These are phyloP conservation scores for Cladosporium oxysporum DNA, from an alignment of 2,329 filamentous ascomycete genomes.

Conservation along the genomic window DNA sequence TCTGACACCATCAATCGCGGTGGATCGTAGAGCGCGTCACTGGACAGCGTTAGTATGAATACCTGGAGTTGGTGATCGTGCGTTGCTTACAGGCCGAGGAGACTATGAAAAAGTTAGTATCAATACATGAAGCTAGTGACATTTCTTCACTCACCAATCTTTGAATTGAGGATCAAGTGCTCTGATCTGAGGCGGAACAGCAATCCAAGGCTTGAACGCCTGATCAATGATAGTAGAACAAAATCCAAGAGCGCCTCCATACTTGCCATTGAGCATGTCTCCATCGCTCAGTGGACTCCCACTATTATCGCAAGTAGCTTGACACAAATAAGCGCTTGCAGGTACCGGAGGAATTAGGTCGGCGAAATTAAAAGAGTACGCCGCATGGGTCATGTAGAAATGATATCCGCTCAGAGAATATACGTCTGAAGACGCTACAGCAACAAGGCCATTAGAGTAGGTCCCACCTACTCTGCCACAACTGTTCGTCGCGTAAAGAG, in stretches of 20 bases:
- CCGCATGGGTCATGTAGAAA: constrained; percentile 9
- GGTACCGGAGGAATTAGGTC: constrained; percentile 3
- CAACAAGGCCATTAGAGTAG: constrained; percentile 20
- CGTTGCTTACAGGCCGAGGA: not conserved
- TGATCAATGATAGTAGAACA: constrained; percentile 17
- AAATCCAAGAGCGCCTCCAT: constrained; percentile 9
- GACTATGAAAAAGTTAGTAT: not conserved
- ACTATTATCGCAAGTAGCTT: constrained; percentile 9
- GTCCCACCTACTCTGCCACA: constrained; percentile 26
- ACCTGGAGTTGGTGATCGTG: not conserved
- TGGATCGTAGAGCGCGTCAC: constrained; percentile 24
- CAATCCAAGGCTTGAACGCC: constrained; percentile 22
- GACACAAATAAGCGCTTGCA: constrained; percentile 12
- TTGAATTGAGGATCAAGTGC: constrained; percentile 23
- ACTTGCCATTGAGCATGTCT: constrained; percentile 6
- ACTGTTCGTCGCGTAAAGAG: constrained; percentile 28
- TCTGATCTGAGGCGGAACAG: constrained; percentile 24
- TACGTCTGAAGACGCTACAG: constrained; percentile 14
- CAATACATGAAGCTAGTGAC: not conserved
- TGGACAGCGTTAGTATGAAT: not conserved
- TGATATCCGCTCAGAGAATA: constrained; percentile 19
- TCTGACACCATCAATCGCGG: constrained; percentile 18
- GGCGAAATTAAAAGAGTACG: constrained; percentile 9
- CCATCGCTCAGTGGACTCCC: constrained; percentile 13
- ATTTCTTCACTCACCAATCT: constrained; percentile 15